These are phyloP conservation scores for Bipolaris gigantea DNA, from an alignment of 2,329 filamentous ascomycete genomes.

Conservation along the genomic window DNA sequence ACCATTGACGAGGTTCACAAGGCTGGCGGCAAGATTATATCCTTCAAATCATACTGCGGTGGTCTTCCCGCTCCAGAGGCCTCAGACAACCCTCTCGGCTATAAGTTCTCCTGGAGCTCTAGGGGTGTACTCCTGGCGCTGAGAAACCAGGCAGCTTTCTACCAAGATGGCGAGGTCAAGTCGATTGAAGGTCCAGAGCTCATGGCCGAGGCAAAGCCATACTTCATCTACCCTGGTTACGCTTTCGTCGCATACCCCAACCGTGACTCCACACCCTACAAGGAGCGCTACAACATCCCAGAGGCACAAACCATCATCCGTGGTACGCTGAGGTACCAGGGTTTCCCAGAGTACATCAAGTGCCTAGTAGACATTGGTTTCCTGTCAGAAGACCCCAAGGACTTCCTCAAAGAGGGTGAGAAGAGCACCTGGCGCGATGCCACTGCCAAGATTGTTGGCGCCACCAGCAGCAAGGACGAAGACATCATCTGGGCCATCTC, in stretches of 20 bases:
- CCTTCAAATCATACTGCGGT: conserved; percentile 78
- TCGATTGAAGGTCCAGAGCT: conserved; percentile 62
- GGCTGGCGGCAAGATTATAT: conserved; percentile 79
- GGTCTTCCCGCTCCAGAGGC: conserved; percentile 60
- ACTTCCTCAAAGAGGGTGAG: conserved; percentile 61
- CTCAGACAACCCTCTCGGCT: conserved; percentile 87
- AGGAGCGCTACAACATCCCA: conserved; percentile 86
- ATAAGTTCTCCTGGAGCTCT: conserved; percentile 80
- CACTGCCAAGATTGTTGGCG: conserved; percentile 73
- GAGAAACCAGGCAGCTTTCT: conserved; percentile 81
- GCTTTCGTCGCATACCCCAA: conserved; percentile 93
- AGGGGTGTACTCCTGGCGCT: conserved; percentile 87
- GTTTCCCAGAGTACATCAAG: conserved; percentile 89
- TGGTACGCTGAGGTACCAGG: conserved; percentile 81
- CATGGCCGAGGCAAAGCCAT: conserved; percentile 86
- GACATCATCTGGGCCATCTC: conserved; percentile 74
- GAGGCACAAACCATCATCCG: conserved; percentile 86
- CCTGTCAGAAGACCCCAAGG: conserved; percentile 69
- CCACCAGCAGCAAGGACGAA: conserved; percentile 64
- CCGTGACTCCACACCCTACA: conserved; percentile 85
- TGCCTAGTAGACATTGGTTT: conserved; percentile 88
- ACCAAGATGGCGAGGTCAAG: conserved; percentile 74
- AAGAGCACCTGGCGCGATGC: conserved; percentile 82
- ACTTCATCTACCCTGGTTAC: conserved; percentile 86
- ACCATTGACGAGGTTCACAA: conserved; percentile 86